Base-by-base conservation (phyloP, 78 protist genomes). In the Guillardia theta region DNA sequence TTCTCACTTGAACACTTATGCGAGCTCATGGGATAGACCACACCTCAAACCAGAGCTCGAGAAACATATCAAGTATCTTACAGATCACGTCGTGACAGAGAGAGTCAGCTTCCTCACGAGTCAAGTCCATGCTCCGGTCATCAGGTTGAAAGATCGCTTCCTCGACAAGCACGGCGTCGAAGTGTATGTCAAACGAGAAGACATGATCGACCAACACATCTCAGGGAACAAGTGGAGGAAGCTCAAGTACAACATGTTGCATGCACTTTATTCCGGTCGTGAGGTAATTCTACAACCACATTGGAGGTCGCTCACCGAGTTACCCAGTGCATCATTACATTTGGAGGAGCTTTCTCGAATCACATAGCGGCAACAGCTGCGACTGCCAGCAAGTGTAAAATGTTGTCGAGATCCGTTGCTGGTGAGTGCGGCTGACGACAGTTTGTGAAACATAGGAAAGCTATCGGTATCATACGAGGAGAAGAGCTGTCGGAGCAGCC, bases 301-400 rank as follows among this genome's bases (percentile, higher is more conserved):
- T n/a, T n/a, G n/a, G n/a, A n/a, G n/a, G n/a, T n/a, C n/a, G 70
- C 27, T 58, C 39, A 30, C 70, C 39, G 70, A 1, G 70, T 36
- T 33, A 12, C 36, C 36, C 45, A 70, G 83, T 15, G 46, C 36
- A 24, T 70, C 10, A 4, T 70, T 22, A 70, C 83, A 43, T 70
- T 70, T 43, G 83, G 83, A 4, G 83, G 83, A 2, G 83, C 41
- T 12, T 70, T 70, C 41, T 70, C 83, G 45, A 70, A 70, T 24
- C 83, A 70, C 41, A 70, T 70, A 36, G 83, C 83, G 46, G 83
- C 83, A 36, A 70, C 83, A 4, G 83, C 83, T 18, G 83, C 83
- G 4, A 43, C 83, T 24, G 83, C n/a, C 83, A 43, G 46, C 33
- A 43, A 24, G 27, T 58, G 70, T 30, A 9, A 1, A 27, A 24